A percentile compares a stretch with the other conserved stretches of the same genome.
Conservation (phyloP, 139 green algal species). For the Chlorella sp. region DNA sequence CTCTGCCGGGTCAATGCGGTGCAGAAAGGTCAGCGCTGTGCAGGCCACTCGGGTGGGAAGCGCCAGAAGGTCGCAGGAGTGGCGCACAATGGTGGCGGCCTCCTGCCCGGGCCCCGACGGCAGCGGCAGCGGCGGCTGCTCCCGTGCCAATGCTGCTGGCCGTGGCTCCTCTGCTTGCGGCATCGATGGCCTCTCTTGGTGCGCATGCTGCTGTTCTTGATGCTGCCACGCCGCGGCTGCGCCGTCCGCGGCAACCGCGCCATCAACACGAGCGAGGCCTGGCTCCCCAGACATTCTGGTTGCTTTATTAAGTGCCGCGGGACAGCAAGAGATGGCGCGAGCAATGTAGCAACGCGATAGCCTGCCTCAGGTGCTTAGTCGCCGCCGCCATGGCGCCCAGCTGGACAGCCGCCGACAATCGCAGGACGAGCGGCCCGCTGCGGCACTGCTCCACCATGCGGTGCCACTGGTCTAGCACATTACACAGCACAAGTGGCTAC, state of each 20-base stretch:
- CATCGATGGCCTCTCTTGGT: not conserved
- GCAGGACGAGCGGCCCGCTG: no score
- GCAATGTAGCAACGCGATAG: no score
- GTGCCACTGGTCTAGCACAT: no score
- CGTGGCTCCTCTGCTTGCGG: not conserved
- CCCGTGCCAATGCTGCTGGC: not conserved
- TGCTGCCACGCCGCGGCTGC: not conserved
- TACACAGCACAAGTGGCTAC: no score
- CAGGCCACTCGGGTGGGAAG: conserved; percentile 6
- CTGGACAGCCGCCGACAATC: no score
- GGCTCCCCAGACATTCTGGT: not conserved
- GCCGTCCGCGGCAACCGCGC: not conserved
- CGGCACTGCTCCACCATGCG: no score
- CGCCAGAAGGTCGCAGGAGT: conserved; percentile 1
- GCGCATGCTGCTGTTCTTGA: not conserved
- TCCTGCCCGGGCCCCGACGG: not conserved
- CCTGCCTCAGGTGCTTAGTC: no score
- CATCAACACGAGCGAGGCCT: not conserved
- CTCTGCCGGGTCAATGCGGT: not conserved
- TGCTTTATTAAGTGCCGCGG: not conserved
- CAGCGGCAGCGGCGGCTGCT: not conserved
- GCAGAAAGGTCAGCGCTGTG: conserved; percentile 16
- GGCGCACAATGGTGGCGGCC: not conserved
- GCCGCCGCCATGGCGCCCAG: no score
- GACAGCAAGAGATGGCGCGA: not conserved